phyloP scores from a whole-genome alignment of 805 yeast species.

The Candida incommunis region DNA sequence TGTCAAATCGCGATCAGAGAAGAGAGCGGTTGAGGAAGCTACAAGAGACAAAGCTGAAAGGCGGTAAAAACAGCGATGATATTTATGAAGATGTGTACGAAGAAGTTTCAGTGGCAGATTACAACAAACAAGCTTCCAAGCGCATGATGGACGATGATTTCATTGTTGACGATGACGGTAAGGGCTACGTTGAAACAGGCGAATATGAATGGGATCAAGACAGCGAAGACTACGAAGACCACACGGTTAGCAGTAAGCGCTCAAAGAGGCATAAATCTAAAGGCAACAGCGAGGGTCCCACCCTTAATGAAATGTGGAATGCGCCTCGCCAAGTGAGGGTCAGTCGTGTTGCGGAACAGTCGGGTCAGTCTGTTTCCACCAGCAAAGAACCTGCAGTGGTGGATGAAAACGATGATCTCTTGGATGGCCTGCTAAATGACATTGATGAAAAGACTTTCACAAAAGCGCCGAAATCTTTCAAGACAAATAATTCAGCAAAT shows the following conservation, averaged over 20 bases:
- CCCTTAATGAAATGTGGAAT: neutral
- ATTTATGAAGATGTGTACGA: constrained; percentile 58
- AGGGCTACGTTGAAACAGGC: constrained; percentile 89
- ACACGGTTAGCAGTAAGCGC: constrained; percentile 14
- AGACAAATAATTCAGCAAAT: neutral
- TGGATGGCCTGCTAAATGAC: neutral
- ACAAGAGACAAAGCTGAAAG: constrained; percentile 29
- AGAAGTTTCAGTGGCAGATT: constrained; percentile 72
- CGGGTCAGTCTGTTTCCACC: neutral
- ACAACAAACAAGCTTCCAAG: constrained; percentile 60
- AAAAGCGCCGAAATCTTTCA: neutral
- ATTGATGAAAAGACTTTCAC: neutral
- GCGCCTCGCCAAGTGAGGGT: neutral
- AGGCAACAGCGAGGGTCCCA: constrained; percentile 9
- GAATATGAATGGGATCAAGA: constrained; percentile 73
- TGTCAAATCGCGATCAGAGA: neutral
- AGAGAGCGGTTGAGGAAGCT: neutral
- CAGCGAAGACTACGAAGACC: constrained; percentile 23
- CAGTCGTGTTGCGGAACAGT: neutral
- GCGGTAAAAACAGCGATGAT: constrained; percentile 33
- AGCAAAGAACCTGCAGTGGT: no score
- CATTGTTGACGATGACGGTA: constrained; percentile 87
- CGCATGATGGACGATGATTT: constrained; percentile 82
- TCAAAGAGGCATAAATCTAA: constrained; percentile 23
- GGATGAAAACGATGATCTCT: neutral